phyloP scores from a whole-genome alignment of 768 basidiomycete genomes.

The Phlegmacium glaucopus region DNA sequence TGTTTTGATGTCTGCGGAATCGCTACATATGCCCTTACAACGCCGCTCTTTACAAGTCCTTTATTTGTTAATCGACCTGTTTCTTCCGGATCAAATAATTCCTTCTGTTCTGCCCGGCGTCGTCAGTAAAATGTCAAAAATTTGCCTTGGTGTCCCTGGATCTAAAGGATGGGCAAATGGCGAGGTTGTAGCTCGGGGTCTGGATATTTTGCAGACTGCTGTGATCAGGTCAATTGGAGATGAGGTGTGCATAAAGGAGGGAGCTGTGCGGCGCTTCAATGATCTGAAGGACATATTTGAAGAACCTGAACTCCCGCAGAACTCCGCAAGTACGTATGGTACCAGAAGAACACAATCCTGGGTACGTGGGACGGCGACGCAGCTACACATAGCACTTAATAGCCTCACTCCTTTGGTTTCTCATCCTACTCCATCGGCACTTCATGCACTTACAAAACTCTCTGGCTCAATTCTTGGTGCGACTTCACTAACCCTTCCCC shows the following conservation, averaged over 20 bases:
- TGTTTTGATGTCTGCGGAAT: constrained; percentile 56
- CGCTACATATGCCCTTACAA: constrained; percentile 61
- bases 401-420: constrained; percentile 65
- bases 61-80: constrained; percentile 49
- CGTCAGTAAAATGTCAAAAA: constrained; percentile 71
- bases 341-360: constrained; percentile 70
- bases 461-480: constrained; percentile 49
- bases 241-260: constrained; percentile 58
- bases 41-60: constrained; percentile 57
- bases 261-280: constrained; percentile 50
- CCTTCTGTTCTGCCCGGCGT: constrained; percentile 83
- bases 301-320: constrained; percentile 20
- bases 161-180: constrained; percentile 72
- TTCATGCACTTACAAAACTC: constrained; percentile 53
- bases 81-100: constrained; percentile 48
- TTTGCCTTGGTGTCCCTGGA: constrained; percentile 53
- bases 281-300: constrained; percentile 62
- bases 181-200: constrained; percentile 55
- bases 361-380: constrained; percentile 78
- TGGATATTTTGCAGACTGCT: constrained; percentile 51
- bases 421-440: constrained; percentile 69
- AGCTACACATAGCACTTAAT: constrained; percentile 81
- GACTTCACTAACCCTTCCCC: constrained; percentile 63
- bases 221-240: constrained; percentile 65
- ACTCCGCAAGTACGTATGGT: constrained; percentile 21